Conservation (phyloP, 345 rosid genomes). For the Camelina neglecta region DNA sequence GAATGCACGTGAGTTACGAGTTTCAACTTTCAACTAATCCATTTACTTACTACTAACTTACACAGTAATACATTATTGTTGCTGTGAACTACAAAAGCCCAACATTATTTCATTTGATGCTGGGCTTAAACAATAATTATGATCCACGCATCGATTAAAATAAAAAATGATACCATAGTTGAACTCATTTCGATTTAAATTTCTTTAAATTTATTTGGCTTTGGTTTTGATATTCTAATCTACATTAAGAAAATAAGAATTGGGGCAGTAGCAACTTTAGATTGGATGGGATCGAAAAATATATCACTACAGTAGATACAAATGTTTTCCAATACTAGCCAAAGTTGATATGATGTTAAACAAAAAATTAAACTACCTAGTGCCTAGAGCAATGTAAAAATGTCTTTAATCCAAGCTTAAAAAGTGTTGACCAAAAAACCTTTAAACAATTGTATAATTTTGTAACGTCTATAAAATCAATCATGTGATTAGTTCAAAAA, state of each 20-base stretch:
- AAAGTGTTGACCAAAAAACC: constrained; percentile 30
- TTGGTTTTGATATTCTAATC: background rate
- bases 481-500: constrained; percentile 38
- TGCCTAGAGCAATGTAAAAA: constrained; percentile 32
- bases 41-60: background rate
- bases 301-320: background rate
- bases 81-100: constrained; percentile 17
- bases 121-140: constrained; percentile 2
- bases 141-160: background rate
- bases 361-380: constrained; percentile 24
- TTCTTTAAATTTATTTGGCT: background rate
- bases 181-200: background rate
- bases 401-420: constrained; percentile 27
- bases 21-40: constrained; percentile 30
- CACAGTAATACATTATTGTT: background rate
- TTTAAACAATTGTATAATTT: background rate
- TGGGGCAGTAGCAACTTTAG: background rate
- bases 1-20: constrained; percentile 30
- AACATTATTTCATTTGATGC: background rate
- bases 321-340: background rate
- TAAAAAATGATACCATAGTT: background rate
- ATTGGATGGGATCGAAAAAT: background rate
- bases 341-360: constrained; percentile 1
- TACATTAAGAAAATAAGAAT: background rate
- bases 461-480: constrained; percentile 27